Evolutionary conservation across 768 basidiomycete genomes (phyloP), one percentile per base, ranked within the genome.

Genomic region (Kondoa subrosea): DNA sequence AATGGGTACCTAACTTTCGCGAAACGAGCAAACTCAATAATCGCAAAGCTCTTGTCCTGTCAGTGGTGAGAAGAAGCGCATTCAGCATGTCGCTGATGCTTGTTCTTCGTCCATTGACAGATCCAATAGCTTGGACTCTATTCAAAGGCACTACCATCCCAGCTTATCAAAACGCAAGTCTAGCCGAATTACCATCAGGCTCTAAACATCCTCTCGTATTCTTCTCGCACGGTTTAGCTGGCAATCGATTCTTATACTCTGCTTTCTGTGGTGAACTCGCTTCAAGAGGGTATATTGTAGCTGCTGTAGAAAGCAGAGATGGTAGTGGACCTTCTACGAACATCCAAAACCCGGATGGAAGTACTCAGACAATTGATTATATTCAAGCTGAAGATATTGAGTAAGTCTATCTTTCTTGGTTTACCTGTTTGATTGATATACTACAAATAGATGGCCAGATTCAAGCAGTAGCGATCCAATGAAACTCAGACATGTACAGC

Each of bases 281-380:
- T 2, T 83, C 87, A 2, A 81, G 85, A 40, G 91, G 91, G 1
- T 85, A 82, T 69, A 84, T 91, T 2, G 89, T 93, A 1, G 80
- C 89, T 57, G 85, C 88, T 3, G 74, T 91, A 27, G 88, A 91
- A 74, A 90, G 91, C 75, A 81, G 85, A 12, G 91, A 92, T 75
- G 89, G 89, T 0, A 85, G 86, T 2, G 85, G 82, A 1, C 84
- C 84, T 0, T 68, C 76, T 1, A 81, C 78, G 2, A 81, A 79
- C 69, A 76, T 81, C 58, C 77, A 80, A 57, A 78, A 77, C 50
- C 75, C 74, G 73, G 70, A 76, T 56, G 78, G 71, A 74, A 70
- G 71, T 73, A 75, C 32, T 70, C 77, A 70, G 64, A 69, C 58
- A 2, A 58, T 79, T 29, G 75, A 82, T 12, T 91, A 89, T 74